Base-by-base conservation (phyloP, 352 stramenopile species). In the Phytophthora ohioensis region DNA sequence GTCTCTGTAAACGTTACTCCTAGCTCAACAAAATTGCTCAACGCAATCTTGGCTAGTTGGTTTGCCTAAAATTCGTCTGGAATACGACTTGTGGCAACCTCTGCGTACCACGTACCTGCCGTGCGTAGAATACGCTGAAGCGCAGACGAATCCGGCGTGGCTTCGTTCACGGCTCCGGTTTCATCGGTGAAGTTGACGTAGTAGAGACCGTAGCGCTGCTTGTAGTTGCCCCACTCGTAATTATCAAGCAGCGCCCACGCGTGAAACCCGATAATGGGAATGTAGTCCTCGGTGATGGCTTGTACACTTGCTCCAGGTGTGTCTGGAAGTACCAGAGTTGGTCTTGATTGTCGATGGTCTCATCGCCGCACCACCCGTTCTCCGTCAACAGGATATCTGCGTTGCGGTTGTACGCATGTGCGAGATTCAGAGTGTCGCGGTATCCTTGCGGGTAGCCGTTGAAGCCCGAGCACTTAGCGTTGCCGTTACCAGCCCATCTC, bases 221-320 rank as follows among this genome's bases (percentile, higher is more conserved):
- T 13, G 34, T 56, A 60, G 21, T n/a, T 30, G 12, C 53, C 38
- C 38, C 53, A 49, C 27, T 60, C 38, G 27, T 60, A 60, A 12
- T 60, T 60, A 27, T 49, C 38, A 21, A 75, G 15, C 51, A 39
- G 73, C 68, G 52, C 79, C 92, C 93, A 94, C 7, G 41, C 41
- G 13, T 13, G n/a, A 98, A 10, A 88, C 90, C 90, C 93, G 56
- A 85, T 76, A 34, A 98, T 69, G 30, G 80, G 76, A 47, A 91
- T 87, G 13, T 81, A 69, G 15, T 85, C 74, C 13, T 87, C 64
- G 10, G 66, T 67, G 58, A 86, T 81, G 43, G 75, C 80, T 70
- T 75, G 59, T 86, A 75, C 36, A 91, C 84, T 41, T 84, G 74
- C 45, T 88, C 68, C 15, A 91, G 15, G 41, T 46, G 41, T 11